Evolutionary conservation across 2,329 filamentous ascomycete species (phyloP).

Genomic region (Penicillium thymicola): DNA sequence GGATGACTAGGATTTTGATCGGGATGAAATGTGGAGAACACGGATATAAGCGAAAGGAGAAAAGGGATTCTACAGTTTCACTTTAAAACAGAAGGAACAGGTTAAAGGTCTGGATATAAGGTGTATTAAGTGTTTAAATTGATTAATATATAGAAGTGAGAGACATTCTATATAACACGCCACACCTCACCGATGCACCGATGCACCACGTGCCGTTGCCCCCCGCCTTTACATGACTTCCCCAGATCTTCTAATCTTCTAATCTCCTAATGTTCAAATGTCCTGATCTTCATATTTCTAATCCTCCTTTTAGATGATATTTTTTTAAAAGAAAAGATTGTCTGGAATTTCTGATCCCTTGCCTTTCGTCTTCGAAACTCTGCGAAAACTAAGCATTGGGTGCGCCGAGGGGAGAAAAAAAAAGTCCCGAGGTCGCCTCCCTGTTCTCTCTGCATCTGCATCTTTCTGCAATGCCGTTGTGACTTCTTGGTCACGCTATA

Average conservation of each 20-base stretch:
- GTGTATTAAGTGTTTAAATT: background rate
- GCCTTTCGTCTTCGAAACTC: background rate
- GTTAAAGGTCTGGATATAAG: background rate
- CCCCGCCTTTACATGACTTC: conserved; percentile 9
- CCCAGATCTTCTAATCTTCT: conserved; percentile 9
- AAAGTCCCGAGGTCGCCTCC: background rate
- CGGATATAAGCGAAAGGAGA: background rate
- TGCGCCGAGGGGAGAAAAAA: background rate
- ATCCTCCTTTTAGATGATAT: background rate
- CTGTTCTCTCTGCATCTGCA: background rate
- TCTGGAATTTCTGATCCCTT: background rate
- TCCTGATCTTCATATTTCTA: background rate
- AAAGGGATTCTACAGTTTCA: background rate
- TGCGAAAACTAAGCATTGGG: background rate
- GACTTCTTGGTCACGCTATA: background rate
- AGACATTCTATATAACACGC: background rate
- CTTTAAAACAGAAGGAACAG: background rate
- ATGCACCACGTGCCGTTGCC: conserved; percentile 5
- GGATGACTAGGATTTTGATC: background rate
- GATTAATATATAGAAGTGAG: background rate
- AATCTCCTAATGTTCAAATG: background rate
- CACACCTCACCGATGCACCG: background rate
- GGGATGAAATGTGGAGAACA: background rate
- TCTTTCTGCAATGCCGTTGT: conserved; percentile 2
- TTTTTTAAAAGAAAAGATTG: background rate